phyloP scores from a whole-genome alignment of 768 basidiomycete species.

The Royoungia palumana region DNA sequence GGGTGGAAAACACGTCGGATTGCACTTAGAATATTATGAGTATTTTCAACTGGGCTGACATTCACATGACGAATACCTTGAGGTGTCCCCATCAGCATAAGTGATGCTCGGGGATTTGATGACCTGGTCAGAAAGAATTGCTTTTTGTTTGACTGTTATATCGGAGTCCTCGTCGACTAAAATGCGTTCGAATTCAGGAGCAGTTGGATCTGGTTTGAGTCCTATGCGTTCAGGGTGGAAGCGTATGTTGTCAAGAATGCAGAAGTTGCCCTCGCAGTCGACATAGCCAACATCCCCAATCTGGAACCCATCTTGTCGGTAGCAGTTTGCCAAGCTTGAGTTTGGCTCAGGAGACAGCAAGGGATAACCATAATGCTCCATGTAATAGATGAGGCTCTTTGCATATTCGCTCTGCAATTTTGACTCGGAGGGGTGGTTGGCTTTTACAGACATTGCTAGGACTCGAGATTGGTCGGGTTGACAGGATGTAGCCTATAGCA shows the following conservation, averaged over 20 bases:
- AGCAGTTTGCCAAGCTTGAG: not conserved
- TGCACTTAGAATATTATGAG: not conserved
- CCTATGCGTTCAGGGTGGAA: not conserved
- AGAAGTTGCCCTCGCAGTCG: not conserved
- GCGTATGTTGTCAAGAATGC: not conserved
- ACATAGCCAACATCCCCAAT: too few relatives aligned
- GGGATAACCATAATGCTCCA: not conserved
- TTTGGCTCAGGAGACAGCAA: not conserved
- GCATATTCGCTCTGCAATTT: too few relatives aligned
- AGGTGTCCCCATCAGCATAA: too few relatives aligned
- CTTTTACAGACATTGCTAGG: too few relatives aligned
- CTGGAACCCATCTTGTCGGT: not conserved
- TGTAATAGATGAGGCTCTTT: too few relatives aligned
- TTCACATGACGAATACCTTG: too few relatives aligned
- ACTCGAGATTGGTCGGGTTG: too few relatives aligned
- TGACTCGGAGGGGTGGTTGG: too few relatives aligned
- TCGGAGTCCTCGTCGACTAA: not conserved
- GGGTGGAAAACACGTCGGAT: not conserved
- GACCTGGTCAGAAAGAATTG: not conserved
- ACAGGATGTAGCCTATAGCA: too few relatives aligned
- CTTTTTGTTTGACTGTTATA: not conserved
- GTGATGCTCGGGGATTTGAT: not conserved
- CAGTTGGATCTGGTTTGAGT: not conserved
- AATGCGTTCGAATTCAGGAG: not conserved
- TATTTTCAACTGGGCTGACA: too few relatives aligned